phyloP scores from a whole-genome alignment of 305 asterid genomes.

The Ajuga reptans region DNA sequence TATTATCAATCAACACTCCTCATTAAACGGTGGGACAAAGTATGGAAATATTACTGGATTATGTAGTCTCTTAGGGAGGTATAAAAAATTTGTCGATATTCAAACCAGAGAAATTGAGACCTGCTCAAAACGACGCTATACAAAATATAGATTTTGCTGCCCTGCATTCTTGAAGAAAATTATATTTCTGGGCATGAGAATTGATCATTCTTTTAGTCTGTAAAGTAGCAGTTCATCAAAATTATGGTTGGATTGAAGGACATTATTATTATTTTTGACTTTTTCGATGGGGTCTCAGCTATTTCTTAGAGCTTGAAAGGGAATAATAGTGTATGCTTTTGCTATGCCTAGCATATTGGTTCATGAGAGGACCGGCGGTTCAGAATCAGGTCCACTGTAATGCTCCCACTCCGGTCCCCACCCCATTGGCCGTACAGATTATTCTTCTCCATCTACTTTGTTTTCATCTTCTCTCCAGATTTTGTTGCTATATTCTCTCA shows the following conservation, averaged over 20 bases:
- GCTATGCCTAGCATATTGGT: conserved; percentile 16
- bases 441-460: conserved; percentile 31
- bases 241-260: conserved; percentile 35
- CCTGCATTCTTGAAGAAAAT: conserved; percentile 23
- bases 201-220: conserved; percentile 41
- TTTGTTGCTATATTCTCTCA: conserved; percentile 25
- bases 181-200: conserved; percentile 32
- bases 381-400: conserved; percentile 26
- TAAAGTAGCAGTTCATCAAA: conserved; percentile 38
- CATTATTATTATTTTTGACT: conserved; percentile 38
- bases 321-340: conserved; percentile 24
- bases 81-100: conserved; percentile 27
- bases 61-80: conserved; percentile 23
- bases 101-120: conserved; percentile 18
- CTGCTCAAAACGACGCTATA: conserved; percentile 20
- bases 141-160: conserved; percentile 21
- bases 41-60: conserved; percentile 22
- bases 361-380: conserved; percentile 25
- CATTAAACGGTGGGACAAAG: conserved; percentile 14
- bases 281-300: conserved; percentile 29
- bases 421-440: conserved; percentile 34
- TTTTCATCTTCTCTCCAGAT: conserved; percentile 21
- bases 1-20: conserved; percentile 8
- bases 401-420: conserved; percentile 24
- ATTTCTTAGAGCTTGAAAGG: conserved; percentile 32